Evolutionary conservation across 345 rosid genomes (phyloP).

Genomic region (Salix purpurea): DNA sequence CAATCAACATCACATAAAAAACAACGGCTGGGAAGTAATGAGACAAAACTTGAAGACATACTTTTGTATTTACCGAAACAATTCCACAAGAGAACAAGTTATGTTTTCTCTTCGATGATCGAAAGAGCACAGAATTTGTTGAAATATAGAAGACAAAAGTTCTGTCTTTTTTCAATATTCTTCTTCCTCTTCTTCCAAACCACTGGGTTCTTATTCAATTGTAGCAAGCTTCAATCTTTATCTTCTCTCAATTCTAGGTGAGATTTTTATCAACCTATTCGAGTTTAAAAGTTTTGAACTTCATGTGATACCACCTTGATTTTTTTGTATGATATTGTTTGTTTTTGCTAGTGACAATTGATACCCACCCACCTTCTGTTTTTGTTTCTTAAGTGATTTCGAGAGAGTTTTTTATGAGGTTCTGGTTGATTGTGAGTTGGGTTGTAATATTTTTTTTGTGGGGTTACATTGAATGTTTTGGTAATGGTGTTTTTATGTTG

Average conservation of each 20-base stretch:
- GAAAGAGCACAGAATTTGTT: background rate
- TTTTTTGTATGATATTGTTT: background rate
- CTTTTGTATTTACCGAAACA: too few species aligned
- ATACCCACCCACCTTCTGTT: background rate
- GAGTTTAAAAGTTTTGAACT: background rate
- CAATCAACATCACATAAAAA: background rate
- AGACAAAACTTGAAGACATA: background rate
- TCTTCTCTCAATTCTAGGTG: conserved; percentile 6
- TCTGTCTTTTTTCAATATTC: conserved; percentile 6
- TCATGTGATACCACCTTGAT: background rate
- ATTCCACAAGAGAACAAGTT: background rate
- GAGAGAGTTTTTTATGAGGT: background rate
- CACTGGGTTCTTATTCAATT: conserved; percentile 12
- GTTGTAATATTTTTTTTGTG: conserved; percentile 5
- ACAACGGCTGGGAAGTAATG: background rate
- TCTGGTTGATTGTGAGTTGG: conserved; percentile 7
- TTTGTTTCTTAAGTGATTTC: background rate
- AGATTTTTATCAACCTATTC: conserved; percentile 7
- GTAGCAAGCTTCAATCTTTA: background rate
- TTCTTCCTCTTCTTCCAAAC: background rate
- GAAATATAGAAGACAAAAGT: conserved; percentile 11
- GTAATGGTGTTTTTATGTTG: background rate
- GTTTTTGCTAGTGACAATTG: background rate
- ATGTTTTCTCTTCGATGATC: background rate
- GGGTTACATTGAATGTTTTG: background rate